Evolutionary conservation across 2,329 filamentous ascomycete genomes (phyloP), one percentile per base, ranked within the genome.

Genomic region (Fusarium protoensiforme): DNA sequence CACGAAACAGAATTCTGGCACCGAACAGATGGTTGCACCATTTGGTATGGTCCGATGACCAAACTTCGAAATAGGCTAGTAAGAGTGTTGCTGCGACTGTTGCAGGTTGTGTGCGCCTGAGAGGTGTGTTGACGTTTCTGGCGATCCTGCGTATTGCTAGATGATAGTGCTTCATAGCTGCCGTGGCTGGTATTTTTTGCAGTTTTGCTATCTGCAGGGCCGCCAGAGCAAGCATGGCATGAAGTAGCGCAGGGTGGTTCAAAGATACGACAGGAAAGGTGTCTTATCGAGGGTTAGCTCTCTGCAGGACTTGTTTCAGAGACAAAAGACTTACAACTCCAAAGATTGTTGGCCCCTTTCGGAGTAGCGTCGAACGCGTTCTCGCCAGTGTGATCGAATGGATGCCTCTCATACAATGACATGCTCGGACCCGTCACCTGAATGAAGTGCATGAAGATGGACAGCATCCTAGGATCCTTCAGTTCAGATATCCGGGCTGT

Each of bases 11-110:
- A 71, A 95, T 92, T 43, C 92, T 91, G 11, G 94, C 94, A 14
- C 96, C 96, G 56, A 94, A 90, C 39, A 98, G 86, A 82, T 98
- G 96, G 70, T 93, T 96, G 78, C 94, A 96, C 96, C 96, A 99
- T 81, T 98, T 98, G 64, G 93, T 91, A 77, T 98, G 96, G 75
- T 99, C 96, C 24, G 95, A 96, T 38, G 93, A 93, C 92, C 96
- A 96, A 20, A 98, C 94, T 81, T 98, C 96, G 78, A 97, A 98
- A 80, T 95, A 98, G 0, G 92, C 94, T 9, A 99, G 87, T 9
- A 98, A 85, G 38, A 98, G 85, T 0, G 94, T 95, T 3, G 95
- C 95, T 9, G 95, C 96, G n/a, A 98, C 85, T 0, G 95, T 98
- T 2, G 94, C 91, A 10, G 94, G 89, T 64, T 94, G 91, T 10